Conservation (phyloP, 352 stramenopile genomes). For the Thraustochytrium sp. region DNA sequence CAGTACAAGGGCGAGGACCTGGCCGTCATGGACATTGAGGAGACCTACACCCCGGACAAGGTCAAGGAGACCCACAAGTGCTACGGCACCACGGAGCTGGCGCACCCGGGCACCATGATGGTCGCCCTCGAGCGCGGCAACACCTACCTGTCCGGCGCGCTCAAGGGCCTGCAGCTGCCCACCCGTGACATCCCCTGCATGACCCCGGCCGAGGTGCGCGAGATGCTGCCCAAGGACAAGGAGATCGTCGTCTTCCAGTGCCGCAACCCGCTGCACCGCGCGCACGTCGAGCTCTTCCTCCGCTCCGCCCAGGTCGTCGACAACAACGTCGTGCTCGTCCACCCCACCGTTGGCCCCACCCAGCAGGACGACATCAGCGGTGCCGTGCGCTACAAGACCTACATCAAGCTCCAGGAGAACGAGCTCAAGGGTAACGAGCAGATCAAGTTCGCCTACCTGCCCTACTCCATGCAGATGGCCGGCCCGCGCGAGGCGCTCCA, state of each 20-base stretch:
- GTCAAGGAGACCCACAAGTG: slow-evolving; percentile 70
- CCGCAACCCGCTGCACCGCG: slow-evolving; percentile 81
- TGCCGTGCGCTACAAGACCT: slow-evolving; percentile 76
- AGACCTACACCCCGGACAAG: slow-evolving; percentile 79
- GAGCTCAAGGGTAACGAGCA: slow-evolving; percentile 73
- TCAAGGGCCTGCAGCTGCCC: slow-evolving; percentile 68
- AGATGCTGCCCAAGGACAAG: slow-evolving; percentile 63
- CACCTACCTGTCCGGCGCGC: slow-evolving; percentile 79
- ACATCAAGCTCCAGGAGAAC: slow-evolving; percentile 63
- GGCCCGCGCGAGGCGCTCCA: slow-evolving; percentile 80
- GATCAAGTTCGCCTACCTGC: slow-evolving; percentile 77
- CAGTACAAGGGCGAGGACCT: slow-evolving; percentile 64
- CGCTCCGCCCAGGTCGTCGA: slow-evolving; percentile 68
- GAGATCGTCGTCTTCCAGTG: slow-evolving; percentile 81
- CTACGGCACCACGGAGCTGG: slow-evolving; percentile 76
- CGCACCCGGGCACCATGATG: slow-evolving; percentile 76
- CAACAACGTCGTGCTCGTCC: slow-evolving; percentile 71
- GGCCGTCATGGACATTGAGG: slow-evolving; percentile 70
- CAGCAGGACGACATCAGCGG: slow-evolving; percentile 78
- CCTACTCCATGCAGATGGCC: slow-evolving; percentile 88
- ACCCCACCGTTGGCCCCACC: slow-evolving; percentile 79
- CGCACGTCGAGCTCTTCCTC: slow-evolving; percentile 84
- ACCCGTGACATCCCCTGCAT: slow-evolving; percentile 76
- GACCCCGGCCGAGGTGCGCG: slow-evolving; percentile 68
- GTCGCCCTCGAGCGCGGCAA: slow-evolving; percentile 71